A percentile compares a stretch with the other conserved stretches of the same genome.
phyloP scores from a whole-genome alignment of 1,284 basidiomycete genomes.

The Trametes hirsuta region DNA sequence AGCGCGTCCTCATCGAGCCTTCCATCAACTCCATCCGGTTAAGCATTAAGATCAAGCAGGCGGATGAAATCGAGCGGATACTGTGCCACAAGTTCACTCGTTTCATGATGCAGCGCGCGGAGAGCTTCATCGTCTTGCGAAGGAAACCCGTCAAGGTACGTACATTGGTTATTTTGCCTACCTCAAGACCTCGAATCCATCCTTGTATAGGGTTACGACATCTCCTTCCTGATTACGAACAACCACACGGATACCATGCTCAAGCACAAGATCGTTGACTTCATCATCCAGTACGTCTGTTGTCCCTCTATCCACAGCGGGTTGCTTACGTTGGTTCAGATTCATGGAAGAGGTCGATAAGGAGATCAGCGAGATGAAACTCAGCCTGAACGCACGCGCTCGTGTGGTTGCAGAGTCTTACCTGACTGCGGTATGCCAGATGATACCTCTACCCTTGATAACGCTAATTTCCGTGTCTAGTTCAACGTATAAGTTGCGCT shows the following conservation, averaged over 20 bases:
- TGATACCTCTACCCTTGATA: slow-evolving; percentile 33
- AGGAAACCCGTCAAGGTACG: slow-evolving; percentile 89
- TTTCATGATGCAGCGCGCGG: slow-evolving; percentile 98
- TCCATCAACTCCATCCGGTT: slow-evolving; percentile 96
- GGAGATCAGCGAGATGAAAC: slow-evolving; percentile 90
- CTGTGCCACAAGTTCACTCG: slow-evolving; percentile 99
- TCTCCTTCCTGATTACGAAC: slow-evolving; percentile 98
- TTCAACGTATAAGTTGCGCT: slow-evolving; percentile 27
- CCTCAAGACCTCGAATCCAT: slow-evolving; percentile 4
- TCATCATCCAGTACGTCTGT: slow-evolving; percentile 86
- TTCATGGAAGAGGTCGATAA: slow-evolving; percentile 99
- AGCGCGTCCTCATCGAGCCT: slow-evolving; percentile 95
- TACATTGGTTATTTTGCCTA: slow-evolving; percentile 11
- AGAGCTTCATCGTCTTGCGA: slow-evolving; percentile 95
- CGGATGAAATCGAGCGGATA: slow-evolving; percentile 98
- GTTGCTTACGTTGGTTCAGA: slow-evolving; percentile 40
- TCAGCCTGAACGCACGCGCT: slow-evolving; percentile 92
- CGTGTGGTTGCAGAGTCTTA: slow-evolving; percentile 97
- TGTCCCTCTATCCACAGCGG: not conserved
- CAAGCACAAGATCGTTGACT: slow-evolving; percentile 99
- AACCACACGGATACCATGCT: slow-evolving; percentile 97
- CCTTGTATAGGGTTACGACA: slow-evolving; percentile 85
- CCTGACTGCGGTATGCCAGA: slow-evolving; percentile 58
- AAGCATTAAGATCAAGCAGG: slow-evolving; percentile 98
- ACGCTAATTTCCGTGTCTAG: slow-evolving; percentile 2